phyloP scores from a whole-genome alignment of 306 rosid genomes.

The Cicer yamashitae region DNA sequence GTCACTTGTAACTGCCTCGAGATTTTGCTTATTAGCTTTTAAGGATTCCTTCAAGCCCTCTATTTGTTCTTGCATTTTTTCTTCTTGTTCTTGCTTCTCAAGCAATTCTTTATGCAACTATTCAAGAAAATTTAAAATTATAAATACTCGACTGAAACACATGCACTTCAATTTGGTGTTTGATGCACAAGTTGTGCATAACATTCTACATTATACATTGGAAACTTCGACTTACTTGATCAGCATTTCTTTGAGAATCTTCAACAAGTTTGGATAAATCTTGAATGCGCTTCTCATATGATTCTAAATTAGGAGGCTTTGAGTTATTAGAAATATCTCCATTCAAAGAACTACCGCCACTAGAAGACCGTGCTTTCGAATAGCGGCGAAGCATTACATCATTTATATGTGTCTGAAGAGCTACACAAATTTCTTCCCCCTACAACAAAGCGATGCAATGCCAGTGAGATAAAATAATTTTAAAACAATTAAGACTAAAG shows the following conservation, averaged over 20 bases:
- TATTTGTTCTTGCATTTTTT: constrained; percentile 71
- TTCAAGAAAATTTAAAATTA: constrained; percentile 40
- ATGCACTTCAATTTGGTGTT: constrained; percentile 30
- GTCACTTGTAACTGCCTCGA: constrained; percentile 61
- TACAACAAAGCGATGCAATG: constrained; percentile 42
- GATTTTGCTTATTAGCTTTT: constrained; percentile 60
- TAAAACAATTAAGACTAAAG: not conserved
- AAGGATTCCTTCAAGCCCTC: constrained; percentile 70
- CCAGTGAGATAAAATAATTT: constrained; percentile 19
- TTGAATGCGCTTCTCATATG: constrained; percentile 72
- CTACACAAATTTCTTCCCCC: constrained; percentile 99
- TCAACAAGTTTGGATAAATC: constrained; percentile 79
- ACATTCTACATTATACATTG: constrained; percentile 8
- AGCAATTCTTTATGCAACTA: constrained; percentile 77
- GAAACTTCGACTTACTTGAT: constrained; percentile 65
- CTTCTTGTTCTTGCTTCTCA: constrained; percentile 73
- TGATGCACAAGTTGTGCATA: constrained; percentile 16
- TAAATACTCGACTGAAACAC: constrained; percentile 13
- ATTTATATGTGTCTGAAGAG: constrained; percentile 97
- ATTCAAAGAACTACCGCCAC: constrained; percentile 60
- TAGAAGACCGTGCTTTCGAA: constrained; percentile 82
- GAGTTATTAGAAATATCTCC: constrained; percentile 69
- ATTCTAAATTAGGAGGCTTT: constrained; percentile 65
- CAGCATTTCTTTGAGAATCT: constrained; percentile 81
- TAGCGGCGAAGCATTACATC: constrained; percentile 98